Evolutionary conservation across 2,329 filamentous ascomycete species (phyloP).

Genomic region (Boeremia lycopersici): DNA sequence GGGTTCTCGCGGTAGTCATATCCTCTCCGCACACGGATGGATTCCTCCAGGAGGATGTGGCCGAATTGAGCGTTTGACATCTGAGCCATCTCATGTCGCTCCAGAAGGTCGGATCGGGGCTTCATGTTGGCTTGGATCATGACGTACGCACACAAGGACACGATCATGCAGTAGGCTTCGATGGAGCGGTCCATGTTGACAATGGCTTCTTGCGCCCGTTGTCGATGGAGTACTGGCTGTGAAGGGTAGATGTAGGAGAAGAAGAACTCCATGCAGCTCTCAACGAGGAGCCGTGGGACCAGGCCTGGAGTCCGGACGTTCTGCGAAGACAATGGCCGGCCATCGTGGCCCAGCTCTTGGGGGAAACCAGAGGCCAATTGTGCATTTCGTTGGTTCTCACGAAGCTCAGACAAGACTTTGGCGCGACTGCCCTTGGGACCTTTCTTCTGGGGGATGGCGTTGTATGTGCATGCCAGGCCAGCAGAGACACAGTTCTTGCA

Average conservation of each 20-base stretch:
- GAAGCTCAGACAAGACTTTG: constrained; percentile 67
- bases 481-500: constrained; percentile 67
- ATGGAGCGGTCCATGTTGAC: constrained; percentile 58
- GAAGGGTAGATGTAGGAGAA: constrained; percentile 68
- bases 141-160: constrained; percentile 57
- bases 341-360: constrained; percentile 48
- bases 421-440: constrained; percentile 67
- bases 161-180: constrained; percentile 64
- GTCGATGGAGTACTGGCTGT: constrained; percentile 64
- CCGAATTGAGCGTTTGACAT: constrained; percentile 55
- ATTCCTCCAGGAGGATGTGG: constrained; percentile 64
- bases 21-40: constrained; percentile 60
- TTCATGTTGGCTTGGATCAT: constrained; percentile 57
- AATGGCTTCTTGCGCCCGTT: constrained; percentile 59
- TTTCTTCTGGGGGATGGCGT: constrained; percentile 68
- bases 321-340: constrained; percentile 50
- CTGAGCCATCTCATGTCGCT: constrained; percentile 53
- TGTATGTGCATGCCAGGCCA: constrained; percentile 66
- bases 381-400: constrained; percentile 57
- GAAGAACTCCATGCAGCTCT: constrained; percentile 64
- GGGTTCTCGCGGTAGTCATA: constrained; percentile 65
- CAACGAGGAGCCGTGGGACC: constrained; percentile 56
- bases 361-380: constrained; percentile 51
- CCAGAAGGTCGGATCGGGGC: constrained; percentile 51
- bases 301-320: constrained; percentile 57